Evolutionary conservation across 1,284 basidiomycete genomes (phyloP).

Genomic region (Ceratobasidium sp.): DNA sequence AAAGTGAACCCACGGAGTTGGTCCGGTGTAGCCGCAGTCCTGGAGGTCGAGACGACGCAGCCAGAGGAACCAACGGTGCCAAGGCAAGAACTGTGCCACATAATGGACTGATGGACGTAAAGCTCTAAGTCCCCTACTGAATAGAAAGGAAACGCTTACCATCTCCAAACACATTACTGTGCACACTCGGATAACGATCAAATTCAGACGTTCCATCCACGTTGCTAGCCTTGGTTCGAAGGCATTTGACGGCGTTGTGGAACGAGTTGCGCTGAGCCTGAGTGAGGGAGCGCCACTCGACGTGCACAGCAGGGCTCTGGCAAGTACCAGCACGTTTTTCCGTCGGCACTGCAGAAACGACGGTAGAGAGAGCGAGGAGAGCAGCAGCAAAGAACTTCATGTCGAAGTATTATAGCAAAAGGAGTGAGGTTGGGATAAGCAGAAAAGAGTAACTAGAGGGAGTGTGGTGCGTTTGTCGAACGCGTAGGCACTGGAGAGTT

Average conservation of each 20-base stretch:
- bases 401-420: background rate
- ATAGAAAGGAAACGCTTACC: conserved; percentile 6
- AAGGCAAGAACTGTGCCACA: conserved; percentile 34
- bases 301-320: conserved; percentile 16
- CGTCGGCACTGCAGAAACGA: conserved; percentile 4
- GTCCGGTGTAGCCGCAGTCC: conserved; percentile 40
- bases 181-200: conserved; percentile 40
- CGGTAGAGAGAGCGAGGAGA: conserved; percentile 18
- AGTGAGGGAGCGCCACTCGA: conserved; percentile 40
- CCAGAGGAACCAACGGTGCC: conserved; percentile 38
- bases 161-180: conserved; percentile 14
- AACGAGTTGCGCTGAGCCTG: conserved; percentile 33
- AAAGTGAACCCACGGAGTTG: conserved; percentile 20
- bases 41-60: conserved; percentile 34
- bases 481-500: background rate
- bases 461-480: conserved; percentile 40
- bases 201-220: background rate
- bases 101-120: conserved; percentile 15
- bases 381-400: conserved; percentile 27
- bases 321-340: conserved; percentile 26
- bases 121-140: background rate
- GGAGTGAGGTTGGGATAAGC: background rate
- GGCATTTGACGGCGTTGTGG: conserved; percentile 41
- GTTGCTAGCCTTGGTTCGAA: conserved; percentile 20
- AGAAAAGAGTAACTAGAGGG: conserved; percentile 8